Percentiles rank a stretch among this genome's conserved stretches.
Evolutionary conservation across 1,284 basidiomycete genomes (phyloP).

Genomic region (Malassezia pachydermatis): DNA sequence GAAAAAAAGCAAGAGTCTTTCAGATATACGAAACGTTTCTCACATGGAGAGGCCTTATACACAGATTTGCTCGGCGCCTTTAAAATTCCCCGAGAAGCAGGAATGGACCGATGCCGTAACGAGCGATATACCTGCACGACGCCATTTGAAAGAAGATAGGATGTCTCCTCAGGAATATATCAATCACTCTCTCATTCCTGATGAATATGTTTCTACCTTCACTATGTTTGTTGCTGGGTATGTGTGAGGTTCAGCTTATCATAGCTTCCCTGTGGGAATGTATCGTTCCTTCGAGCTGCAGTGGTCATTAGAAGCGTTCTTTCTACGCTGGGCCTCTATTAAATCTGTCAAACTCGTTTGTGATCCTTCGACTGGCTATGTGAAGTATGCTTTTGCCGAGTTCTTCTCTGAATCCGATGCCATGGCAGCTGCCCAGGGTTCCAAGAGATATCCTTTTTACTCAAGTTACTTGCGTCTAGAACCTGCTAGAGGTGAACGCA

Average conservation of each 20-base stretch:
- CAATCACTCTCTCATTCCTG: too few species aligned
- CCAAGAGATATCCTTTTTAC: neutral
- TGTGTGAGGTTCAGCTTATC: neutral
- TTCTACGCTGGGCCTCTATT: neutral
- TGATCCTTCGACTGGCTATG: neutral
- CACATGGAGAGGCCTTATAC: too few species aligned
- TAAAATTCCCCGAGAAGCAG: too few species aligned
- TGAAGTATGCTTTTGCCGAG: slow-evolving; percentile 1
- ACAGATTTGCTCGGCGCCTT: too few species aligned
- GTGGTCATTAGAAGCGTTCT: neutral
- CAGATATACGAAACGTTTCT: too few species aligned
- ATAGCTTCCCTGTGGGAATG: neutral
- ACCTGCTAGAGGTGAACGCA: neutral
- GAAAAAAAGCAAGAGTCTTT: too few species aligned
- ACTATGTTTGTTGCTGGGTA: slow-evolving; percentile 9
- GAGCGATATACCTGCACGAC: too few species aligned
- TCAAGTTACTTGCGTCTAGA: neutral
- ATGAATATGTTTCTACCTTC: too few species aligned
- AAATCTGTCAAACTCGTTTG: neutral
- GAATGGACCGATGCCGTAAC: too few species aligned
- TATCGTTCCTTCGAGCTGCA: neutral
- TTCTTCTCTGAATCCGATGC: neutral
- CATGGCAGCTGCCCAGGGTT: neutral
- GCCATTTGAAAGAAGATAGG: too few species aligned
- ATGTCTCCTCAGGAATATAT: too few species aligned